Conservation (phyloP, 305 asterid genomes). For the Ilex paraguariensis region DNA sequence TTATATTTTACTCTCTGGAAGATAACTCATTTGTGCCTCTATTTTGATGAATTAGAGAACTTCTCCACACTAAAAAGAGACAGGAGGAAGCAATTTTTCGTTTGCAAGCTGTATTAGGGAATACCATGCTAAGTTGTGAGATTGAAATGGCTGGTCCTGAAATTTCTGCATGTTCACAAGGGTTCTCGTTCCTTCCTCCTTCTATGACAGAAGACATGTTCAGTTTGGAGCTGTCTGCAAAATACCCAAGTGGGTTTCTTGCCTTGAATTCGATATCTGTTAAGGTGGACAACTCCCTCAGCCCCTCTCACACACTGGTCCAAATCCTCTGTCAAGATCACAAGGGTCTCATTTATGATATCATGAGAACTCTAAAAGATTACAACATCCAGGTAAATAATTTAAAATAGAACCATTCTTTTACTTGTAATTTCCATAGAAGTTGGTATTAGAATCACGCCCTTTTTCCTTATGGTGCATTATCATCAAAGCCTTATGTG, state of each 20-base stretch:
- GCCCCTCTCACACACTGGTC: conserved; percentile 59
- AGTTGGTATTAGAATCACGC: too few relatives aligned
- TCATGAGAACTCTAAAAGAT: conserved; percentile 43
- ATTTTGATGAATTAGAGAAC: neutral
- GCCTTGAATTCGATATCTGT: conserved; percentile 34
- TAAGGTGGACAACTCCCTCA: conserved; percentile 48
- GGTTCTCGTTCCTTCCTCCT: conserved; percentile 38
- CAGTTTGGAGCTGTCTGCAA: conserved; percentile 21
- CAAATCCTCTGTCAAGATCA: conserved; percentile 54
- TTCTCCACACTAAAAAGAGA: neutral
- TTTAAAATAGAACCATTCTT: too few relatives aligned
- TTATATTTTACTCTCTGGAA: too few relatives aligned
- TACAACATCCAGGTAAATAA: conserved; percentile 22
- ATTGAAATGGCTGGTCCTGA: neutral
- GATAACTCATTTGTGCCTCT: too few relatives aligned
- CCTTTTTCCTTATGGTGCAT: too few relatives aligned
- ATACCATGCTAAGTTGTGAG: neutral
- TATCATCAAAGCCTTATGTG: too few relatives aligned
- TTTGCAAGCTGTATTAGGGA: neutral
- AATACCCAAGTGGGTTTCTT: conserved; percentile 16
- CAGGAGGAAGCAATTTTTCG: neutral
- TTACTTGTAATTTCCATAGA: too few relatives aligned
- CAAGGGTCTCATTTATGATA: conserved; percentile 67
- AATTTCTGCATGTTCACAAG: conserved; percentile 33
- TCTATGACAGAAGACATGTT: conserved; percentile 41